These are phyloP conservation scores for Hanseniaspora hatyaiensis DNA, from an alignment of 805 yeast genomes.

Conservation along the genomic window DNA sequence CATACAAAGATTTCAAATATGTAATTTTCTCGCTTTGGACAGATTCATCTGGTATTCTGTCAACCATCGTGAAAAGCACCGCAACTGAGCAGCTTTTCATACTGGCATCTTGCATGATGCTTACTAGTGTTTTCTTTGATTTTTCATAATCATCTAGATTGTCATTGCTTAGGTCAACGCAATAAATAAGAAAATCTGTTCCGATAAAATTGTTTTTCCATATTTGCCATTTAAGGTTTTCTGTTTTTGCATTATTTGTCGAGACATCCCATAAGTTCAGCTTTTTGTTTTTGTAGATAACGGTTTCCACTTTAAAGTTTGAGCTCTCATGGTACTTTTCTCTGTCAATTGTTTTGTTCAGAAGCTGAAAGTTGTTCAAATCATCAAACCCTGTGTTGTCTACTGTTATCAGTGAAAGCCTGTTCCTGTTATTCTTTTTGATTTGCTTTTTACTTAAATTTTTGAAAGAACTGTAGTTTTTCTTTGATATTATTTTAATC, in stretches of 20 bases:
- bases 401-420: neutral
- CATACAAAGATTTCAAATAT: neutral
- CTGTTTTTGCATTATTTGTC: conserved; percentile 62
- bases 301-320: conserved; percentile 49
- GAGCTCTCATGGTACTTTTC: conserved; percentile 14
- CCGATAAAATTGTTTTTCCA: conserved; percentile 96
- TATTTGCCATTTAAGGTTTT: conserved; percentile 44
- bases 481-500: conserved; percentile 1
- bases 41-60: neutral
- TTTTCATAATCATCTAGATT: conserved; percentile 63
- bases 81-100: conserved; percentile 39
- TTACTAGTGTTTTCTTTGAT: conserved; percentile 62
- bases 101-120: conserved; percentile 73
- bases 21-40: conserved; percentile 7
- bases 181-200: conserved; percentile 82
- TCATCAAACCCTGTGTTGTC: neutral
- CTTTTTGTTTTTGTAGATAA: conserved; percentile 66
- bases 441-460: conserved; percentile 2
- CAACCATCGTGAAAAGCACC: neutral
- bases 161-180: conserved; percentile 57
- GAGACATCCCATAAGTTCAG: conserved; percentile 90
- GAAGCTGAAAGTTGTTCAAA: neutral
- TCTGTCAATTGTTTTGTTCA: conserved; percentile 12
- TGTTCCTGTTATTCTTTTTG: neutral
- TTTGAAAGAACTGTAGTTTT: conserved; percentile 6